These are phyloP conservation scores for Leccinum insolens DNA, from an alignment of 1,284 basidiomycete species.

Conservation along the genomic window DNA sequence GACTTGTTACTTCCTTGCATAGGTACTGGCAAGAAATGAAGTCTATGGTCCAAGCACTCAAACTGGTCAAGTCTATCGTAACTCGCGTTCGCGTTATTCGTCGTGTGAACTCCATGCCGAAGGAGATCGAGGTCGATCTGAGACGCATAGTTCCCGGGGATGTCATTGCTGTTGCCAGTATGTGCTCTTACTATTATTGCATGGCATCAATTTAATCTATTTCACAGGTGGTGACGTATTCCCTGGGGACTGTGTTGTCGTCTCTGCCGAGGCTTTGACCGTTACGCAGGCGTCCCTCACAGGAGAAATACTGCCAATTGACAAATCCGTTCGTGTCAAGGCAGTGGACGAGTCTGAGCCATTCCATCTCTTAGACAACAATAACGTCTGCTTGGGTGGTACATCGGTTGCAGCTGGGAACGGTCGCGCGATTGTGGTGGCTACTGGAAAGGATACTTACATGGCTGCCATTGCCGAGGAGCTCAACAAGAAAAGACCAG, in stretches of 20 bases:
- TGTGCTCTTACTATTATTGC: conserved; percentile 3
- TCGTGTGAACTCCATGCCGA: conserved; percentile 16
- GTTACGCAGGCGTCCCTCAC: conserved; percentile 34
- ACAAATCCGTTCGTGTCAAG: conserved; percentile 24
- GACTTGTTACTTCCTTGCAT: not conserved
- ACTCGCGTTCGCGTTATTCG: conserved; percentile 37
- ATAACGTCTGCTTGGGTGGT: conserved; percentile 34
- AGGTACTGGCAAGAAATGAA: conserved; percentile 37
- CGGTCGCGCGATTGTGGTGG: conserved; percentile 33
- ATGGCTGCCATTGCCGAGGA: conserved; percentile 37
- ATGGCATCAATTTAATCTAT: not conserved
- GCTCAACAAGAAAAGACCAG: conserved; percentile 33
- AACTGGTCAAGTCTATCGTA: conserved; percentile 35
- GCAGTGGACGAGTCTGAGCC: conserved; percentile 21
- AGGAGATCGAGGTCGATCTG: conserved; percentile 33
- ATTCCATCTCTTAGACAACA: conserved; percentile 32
- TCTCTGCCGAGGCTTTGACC: conserved; percentile 34
- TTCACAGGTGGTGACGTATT: conserved; percentile 34
- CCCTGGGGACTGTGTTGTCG: conserved; percentile 34
- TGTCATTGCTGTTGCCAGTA: conserved; percentile 32
- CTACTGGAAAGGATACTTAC: conserved; percentile 35
- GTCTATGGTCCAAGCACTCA: conserved; percentile 36
- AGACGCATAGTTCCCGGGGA: conserved; percentile 34
- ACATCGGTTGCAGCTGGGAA: conserved; percentile 35
- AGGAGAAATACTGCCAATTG: conserved; percentile 34